Conservation (phyloP, 257 asterid species). For the Leptodermis oblonga region DNA sequence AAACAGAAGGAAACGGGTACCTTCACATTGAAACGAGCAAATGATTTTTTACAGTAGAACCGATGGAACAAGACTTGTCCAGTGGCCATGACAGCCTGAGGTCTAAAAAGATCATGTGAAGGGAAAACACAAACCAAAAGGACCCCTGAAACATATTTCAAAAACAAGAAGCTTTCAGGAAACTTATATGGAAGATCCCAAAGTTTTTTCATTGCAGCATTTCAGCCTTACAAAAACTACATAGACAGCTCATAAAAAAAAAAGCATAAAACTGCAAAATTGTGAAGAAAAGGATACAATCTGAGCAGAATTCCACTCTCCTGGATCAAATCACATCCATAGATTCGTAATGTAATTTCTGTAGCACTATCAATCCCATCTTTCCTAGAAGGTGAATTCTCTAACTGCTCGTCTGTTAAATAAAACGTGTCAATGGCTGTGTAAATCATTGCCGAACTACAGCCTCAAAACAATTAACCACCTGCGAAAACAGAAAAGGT, state of each 20-base stretch:
- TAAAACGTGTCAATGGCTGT: too few species aligned
- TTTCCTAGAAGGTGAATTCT: too few species aligned
- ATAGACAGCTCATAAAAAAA: background rate
- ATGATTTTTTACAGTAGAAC: slow-evolving; percentile 88
- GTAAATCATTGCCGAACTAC: too few species aligned
- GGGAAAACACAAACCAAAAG: slow-evolving; percentile 29
- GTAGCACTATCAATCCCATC: too few species aligned
- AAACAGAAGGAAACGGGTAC: slow-evolving; percentile 26
- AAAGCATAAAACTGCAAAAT: too few species aligned
- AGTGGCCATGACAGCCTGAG: slow-evolving; percentile 98
- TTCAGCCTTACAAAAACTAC: too few species aligned
- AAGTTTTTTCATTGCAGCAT: background rate
- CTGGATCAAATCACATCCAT: too few species aligned
- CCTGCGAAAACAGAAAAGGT: background rate
- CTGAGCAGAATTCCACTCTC: too few species aligned
- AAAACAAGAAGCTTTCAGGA: background rate
- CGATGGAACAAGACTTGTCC: slow-evolving; percentile 94
- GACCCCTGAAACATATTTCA: background rate
- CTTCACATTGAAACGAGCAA: slow-evolving; percentile 87
- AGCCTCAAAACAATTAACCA: too few species aligned
- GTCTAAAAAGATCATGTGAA: slow-evolving; percentile 56
- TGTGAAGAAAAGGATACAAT: too few species aligned
- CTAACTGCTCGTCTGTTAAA: too few species aligned
- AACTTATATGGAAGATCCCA: background rate
- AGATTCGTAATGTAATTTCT: too few species aligned